phyloP scores from a whole-genome alignment of 495 filamentous ascomycete species.

The Clohesyomyces aquaticus region DNA sequence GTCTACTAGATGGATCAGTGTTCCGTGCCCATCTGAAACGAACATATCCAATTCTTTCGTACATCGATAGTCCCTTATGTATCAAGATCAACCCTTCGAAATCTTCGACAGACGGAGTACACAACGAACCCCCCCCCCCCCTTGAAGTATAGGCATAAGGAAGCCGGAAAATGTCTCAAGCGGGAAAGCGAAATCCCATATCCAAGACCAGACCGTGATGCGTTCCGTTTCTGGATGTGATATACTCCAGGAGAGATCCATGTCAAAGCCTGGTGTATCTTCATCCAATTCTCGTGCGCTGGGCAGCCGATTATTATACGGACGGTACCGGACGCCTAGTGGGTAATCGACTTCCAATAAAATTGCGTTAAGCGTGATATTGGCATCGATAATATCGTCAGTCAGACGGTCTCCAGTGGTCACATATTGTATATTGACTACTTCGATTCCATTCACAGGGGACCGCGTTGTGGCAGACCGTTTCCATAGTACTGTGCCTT shows the following conservation, averaged over 20 bases:
- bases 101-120: too few species aligned
- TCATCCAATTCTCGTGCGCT: background rate
- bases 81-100: too few species aligned
- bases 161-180: too few species aligned
- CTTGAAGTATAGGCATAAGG: too few species aligned
- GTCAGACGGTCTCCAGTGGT: background rate
- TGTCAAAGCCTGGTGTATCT: background rate
- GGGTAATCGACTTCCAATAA: too few species aligned
- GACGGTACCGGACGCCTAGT: background rate
- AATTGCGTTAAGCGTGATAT: too few species aligned
- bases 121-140: too few species aligned
- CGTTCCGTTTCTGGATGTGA: background rate
- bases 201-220: background rate
- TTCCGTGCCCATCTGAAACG: too few species aligned
- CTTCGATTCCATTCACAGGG: background rate
- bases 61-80: too few species aligned
- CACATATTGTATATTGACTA: background rate
- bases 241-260: background rate
- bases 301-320: background rate
- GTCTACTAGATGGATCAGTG: too few species aligned
- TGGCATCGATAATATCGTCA: background rate
- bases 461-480: background rate
- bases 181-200: too few species aligned
- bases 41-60: too few species aligned
- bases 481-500: background rate